phyloP scores from a whole-genome alignment of 495 filamentous ascomycete genomes.

The Neurospora sublineolata region DNA sequence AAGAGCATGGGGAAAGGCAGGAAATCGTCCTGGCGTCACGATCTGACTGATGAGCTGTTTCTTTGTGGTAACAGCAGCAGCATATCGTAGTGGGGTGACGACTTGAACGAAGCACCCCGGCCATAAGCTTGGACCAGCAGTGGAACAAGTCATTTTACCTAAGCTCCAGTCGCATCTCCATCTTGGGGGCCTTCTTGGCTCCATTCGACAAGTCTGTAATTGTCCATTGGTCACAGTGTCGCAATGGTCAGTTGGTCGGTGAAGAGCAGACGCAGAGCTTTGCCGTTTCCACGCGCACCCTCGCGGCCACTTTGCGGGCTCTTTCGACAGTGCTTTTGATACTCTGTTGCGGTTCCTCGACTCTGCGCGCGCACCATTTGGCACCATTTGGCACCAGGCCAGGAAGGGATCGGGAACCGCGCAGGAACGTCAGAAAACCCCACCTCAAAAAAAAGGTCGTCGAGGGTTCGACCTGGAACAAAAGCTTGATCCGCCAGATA shows the following conservation, averaged over 20 bases:
- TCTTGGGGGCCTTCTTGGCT: background rate
- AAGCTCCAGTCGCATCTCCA: background rate
- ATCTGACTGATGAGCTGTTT: background rate
- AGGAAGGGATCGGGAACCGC: background rate
- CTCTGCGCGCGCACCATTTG: background rate
- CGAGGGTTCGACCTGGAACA: background rate
- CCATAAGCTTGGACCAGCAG: background rate
- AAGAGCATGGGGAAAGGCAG: background rate
- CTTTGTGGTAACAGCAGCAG: background rate
- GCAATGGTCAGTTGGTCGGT: background rate
- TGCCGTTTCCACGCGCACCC: background rate
- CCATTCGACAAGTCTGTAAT: background rate
- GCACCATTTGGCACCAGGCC: background rate
- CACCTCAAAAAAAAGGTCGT: background rate
- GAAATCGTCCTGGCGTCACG: background rate
- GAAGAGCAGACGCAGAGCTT: conserved; percentile 2
- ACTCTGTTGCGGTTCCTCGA: background rate
- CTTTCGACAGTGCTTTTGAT: background rate
- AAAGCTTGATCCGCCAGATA: background rate
- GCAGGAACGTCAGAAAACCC: background rate
- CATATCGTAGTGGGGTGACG: background rate
- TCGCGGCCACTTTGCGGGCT: background rate
- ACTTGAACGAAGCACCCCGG: background rate
- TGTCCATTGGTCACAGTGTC: background rate
- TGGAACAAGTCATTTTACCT: background rate